These are phyloP conservation scores for Hortiboletus flavorubellus DNA, from an alignment of 768 basidiomycete species.

Conservation along the genomic window DNA sequence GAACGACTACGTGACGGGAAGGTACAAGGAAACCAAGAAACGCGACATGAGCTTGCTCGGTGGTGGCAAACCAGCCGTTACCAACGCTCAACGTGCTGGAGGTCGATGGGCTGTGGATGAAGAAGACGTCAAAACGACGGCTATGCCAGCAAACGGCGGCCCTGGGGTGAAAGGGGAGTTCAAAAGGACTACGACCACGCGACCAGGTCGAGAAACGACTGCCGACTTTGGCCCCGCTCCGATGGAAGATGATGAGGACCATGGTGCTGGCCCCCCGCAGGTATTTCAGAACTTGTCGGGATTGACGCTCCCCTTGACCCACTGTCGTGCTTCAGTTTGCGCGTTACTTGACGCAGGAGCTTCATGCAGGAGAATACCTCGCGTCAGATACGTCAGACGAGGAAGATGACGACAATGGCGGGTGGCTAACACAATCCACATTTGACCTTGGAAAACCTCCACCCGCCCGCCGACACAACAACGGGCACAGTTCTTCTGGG, in stretches of 20 bases:
- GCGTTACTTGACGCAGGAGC: constrained; percentile 72
- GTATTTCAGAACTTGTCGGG: constrained; percentile 28
- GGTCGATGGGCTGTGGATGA: constrained; percentile 73
- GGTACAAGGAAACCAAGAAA: constrained; percentile 83
- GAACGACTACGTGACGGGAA: constrained; percentile 85
- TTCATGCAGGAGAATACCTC: constrained; percentile 58
- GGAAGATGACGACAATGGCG: constrained; percentile 61
- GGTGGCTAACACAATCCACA: constrained; percentile 78
- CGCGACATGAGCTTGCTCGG: constrained; percentile 79
- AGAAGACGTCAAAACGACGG: constrained; percentile 37
- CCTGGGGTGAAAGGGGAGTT: constrained; percentile 54
- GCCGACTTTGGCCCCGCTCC: constrained; percentile 63
- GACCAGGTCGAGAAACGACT: constrained; percentile 46
- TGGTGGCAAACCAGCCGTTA: constrained; percentile 74
- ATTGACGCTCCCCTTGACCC: background rate
- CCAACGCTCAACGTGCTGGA: constrained; percentile 29
- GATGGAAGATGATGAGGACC: constrained; percentile 47
- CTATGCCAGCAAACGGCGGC: constrained; percentile 19
- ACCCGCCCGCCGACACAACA: constrained; percentile 44
- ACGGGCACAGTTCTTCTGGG: constrained; percentile 45
- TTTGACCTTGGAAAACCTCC: constrained; percentile 56
- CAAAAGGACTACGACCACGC: constrained; percentile 42
- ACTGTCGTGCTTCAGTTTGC: constrained; percentile 55
- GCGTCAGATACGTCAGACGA: constrained; percentile 51
- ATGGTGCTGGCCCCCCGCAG: constrained; percentile 42